Evolutionary conservation across 352 stramenopile genomes (phyloP), one percentile per base, ranked within the genome.

Genomic region (Pythium graminicola): DNA sequence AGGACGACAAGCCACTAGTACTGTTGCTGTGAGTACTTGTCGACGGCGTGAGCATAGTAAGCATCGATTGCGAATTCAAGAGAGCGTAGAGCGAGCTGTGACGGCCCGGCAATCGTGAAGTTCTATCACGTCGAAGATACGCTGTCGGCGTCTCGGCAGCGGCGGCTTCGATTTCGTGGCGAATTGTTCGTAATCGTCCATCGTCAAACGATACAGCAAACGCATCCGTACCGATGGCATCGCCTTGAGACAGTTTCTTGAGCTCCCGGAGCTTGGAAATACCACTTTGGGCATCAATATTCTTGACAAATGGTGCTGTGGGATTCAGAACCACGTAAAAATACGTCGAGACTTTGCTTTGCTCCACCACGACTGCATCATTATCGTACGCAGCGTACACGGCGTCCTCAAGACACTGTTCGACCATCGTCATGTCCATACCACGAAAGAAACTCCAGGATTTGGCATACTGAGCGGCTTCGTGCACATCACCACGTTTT

Each of bases 401-500:
- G 10, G 72, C 70, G 24, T 76, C 63, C 22, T 64, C 54, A 32
- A 86, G 67, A 36, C 72, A 84, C n/a, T 69, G 65, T 49, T 73
- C 62, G 26, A 84, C 54, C 64, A 84, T 84, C 3, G 31, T 24
- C 16, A 41, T 39, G 38, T 66, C 52, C 75, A 86, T 84, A 5
- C 63, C 71, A 2, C 73, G 64, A 38, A 86, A 86, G 24, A 80
- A 83, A 17, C 62, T 64, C 75, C 75, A 86, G 4, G 45, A 57
- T 16, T 57, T 51, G 22, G 62, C 69, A 33, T 64, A 40, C 23
- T 60, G 43, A 11, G 58, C 64, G 8, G 70, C 70, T 20, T 74
- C 55, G 10, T 27, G 29, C 14, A 77, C 31, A 20, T 77, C 68
- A 4, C 50, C 39, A 23, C 5, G 39, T 9, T 41, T 67, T 7